phyloP scores from a whole-genome alignment of 257 asterid species.

The Salvia splendens region DNA sequence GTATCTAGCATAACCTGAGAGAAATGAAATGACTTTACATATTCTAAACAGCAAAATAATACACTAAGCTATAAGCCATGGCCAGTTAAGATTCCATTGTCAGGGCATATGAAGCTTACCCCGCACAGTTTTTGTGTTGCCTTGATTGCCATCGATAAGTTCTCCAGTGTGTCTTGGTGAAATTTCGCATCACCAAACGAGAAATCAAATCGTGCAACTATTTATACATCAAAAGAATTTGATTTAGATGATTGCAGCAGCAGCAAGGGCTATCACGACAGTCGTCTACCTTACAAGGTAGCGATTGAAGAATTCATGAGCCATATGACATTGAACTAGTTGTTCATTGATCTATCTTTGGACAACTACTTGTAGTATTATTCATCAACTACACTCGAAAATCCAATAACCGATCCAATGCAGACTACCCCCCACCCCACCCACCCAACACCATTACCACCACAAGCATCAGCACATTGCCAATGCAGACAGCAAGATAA shows the following conservation, averaged over 20 bases:
- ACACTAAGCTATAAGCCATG: background rate
- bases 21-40: background rate
- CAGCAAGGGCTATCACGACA: background rate
- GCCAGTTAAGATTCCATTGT: background rate
- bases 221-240: conserved; percentile 19
- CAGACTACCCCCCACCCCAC: background rate
- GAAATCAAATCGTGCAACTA: conserved; percentile 91
- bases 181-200: conserved; percentile 77
- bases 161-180: conserved; percentile 79
- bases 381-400: background rate
- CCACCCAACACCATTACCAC: background rate
- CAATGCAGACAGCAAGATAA: background rate
- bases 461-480: background rate
- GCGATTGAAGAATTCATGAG: background rate
- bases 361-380: too few species aligned
- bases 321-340: background rate
- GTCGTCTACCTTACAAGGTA: background rate
- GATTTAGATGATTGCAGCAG: conserved; percentile 6
- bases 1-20: conserved; percentile 80
- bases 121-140: conserved; percentile 71
- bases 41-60: background rate
- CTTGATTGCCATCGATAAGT: conserved; percentile 68
- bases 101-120: conserved; percentile 45
- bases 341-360: background rate
- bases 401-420: background rate